A percentile compares a stretch with the other conserved stretches of the same genome.
phyloP scores from a whole-genome alignment of 805 yeast species.

The Jamesozyma jinghongensis region DNA sequence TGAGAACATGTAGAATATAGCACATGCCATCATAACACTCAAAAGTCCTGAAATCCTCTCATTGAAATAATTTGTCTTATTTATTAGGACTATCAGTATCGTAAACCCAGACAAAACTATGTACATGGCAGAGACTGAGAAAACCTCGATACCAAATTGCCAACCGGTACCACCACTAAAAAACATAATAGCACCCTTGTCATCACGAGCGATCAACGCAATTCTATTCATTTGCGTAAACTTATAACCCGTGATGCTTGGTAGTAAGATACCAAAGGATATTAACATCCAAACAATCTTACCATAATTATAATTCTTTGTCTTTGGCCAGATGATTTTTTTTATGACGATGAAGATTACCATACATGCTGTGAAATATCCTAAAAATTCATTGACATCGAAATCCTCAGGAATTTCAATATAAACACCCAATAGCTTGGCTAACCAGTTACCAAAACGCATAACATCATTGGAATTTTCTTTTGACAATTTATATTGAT shows the following conservation, averaged over 20 bases:
- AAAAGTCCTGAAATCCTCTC: conserved; percentile 16
- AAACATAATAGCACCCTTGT: conserved; percentile 42
- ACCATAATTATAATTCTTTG: conserved; percentile 15
- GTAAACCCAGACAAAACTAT: conserved; percentile 35
- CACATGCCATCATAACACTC: conserved; percentile 9
- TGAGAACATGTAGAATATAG: conserved; percentile 15
- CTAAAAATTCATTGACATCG: conserved; percentile 35
- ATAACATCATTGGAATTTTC: conserved; percentile 31
- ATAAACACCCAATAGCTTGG: conserved; percentile 36
- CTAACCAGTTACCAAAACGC: conserved; percentile 46
- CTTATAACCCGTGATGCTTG: conserved; percentile 53
- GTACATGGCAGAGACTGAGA: conserved; percentile 45
- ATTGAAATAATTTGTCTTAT: not conserved
- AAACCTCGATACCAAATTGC: conserved; percentile 64
- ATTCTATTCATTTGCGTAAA: conserved; percentile 51
- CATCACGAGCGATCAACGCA: conserved; percentile 51
- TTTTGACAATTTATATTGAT: conserved; percentile 30
- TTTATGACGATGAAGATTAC: conserved; percentile 38
- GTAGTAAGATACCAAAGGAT: conserved; percentile 33
- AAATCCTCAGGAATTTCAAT: conserved; percentile 38
- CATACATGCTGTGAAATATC: conserved; percentile 41
- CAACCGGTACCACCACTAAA: conserved; percentile 57
- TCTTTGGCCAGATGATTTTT: conserved; percentile 34
- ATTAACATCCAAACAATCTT: conserved; percentile 26
- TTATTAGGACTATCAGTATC: conserved; percentile 34